phyloP scores from a whole-genome alignment of 1,284 basidiomycete species.

The Ceratobasidium sp. region DNA sequence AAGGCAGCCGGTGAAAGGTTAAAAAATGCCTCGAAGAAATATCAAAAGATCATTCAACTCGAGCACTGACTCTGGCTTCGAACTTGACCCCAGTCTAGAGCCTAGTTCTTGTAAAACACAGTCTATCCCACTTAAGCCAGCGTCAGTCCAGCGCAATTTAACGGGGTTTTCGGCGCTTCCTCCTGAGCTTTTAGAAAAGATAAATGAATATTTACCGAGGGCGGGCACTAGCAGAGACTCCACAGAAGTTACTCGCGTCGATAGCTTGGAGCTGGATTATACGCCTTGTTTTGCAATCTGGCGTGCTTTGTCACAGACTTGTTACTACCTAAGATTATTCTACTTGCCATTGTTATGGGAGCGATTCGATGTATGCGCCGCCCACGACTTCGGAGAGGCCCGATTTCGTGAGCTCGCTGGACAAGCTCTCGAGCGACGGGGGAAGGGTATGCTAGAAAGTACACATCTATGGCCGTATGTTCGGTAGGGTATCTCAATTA shows the following conservation, averaged over 20 bases:
- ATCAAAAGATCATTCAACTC: background rate
- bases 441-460: constrained; percentile 24
- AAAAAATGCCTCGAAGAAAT: too few relatives aligned
- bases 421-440: constrained; percentile 7
- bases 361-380: constrained; percentile 1
- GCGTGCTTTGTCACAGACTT: constrained; percentile 9
- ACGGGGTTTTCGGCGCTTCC: constrained; percentile 26
- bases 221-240: background rate
- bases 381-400: background rate
- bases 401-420: constrained; percentile 17
- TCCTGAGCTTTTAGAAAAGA: constrained; percentile 15
- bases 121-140: background rate
- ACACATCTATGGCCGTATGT: constrained; percentile 36
- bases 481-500: background rate
- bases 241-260: background rate
- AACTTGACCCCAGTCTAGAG: background rate
- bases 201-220: background rate
- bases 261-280: background rate
- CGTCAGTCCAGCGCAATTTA: background rate
- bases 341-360: constrained; percentile 13
- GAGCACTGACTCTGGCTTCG: background rate
- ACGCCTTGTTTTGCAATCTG: background rate
- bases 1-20: too few relatives aligned
- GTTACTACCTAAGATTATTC: background rate
- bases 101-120: background rate